These are phyloP conservation scores for Teratosphaeria destructans DNA, from an alignment of 2,329 filamentous ascomycete species.

Conservation along the genomic window DNA sequence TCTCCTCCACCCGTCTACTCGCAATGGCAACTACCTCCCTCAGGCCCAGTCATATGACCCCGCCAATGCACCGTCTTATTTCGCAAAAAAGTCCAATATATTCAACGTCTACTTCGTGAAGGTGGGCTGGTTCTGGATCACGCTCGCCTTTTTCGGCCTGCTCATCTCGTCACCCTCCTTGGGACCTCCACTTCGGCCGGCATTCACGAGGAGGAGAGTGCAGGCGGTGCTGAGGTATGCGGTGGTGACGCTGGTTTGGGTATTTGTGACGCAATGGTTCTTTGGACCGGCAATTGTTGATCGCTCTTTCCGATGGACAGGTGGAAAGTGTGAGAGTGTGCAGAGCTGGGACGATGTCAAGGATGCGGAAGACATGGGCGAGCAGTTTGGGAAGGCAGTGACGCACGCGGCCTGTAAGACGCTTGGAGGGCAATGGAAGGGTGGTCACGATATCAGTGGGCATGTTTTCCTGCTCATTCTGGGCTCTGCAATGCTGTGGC, in stretches of 20 bases:
- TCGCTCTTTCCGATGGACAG: slow-evolving; percentile 76
- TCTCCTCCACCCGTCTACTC: slow-evolving; percentile 65
- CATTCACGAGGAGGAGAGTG: slow-evolving; percentile 37
- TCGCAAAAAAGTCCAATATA: slow-evolving; percentile 84
- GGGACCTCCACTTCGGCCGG: slow-evolving; percentile 31
- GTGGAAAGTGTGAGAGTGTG: slow-evolving; percentile 61
- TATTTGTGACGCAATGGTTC: slow-evolving; percentile 89
- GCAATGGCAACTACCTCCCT: slow-evolving; percentile 50
- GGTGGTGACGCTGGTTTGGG: slow-evolving; percentile 68
- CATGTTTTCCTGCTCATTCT: slow-evolving; percentile 89
- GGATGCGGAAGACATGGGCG: slow-evolving; percentile 34
- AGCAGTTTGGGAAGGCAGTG: slow-evolving; percentile 40
- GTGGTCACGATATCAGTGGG: slow-evolving; percentile 93
- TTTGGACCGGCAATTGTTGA: slow-evolving; percentile 89
- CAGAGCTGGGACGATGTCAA: background rate
- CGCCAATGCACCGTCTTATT: slow-evolving; percentile 63
- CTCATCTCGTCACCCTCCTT: slow-evolving; percentile 55
- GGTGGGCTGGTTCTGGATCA: slow-evolving; percentile 87
- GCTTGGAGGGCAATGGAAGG: slow-evolving; percentile 72
- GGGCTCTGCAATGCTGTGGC: slow-evolving; percentile 67
- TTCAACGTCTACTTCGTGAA: slow-evolving; percentile 95
- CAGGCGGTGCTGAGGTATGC: slow-evolving; percentile 59
- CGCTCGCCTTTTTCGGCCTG: slow-evolving; percentile 61
- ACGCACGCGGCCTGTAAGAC: slow-evolving; percentile 74
- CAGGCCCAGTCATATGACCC: slow-evolving; percentile 52